Evolutionary conservation across 257 asterid genomes (phyloP), one percentile per base, ranked within the genome.

Genomic region (Anisodus acutangulus): DNA sequence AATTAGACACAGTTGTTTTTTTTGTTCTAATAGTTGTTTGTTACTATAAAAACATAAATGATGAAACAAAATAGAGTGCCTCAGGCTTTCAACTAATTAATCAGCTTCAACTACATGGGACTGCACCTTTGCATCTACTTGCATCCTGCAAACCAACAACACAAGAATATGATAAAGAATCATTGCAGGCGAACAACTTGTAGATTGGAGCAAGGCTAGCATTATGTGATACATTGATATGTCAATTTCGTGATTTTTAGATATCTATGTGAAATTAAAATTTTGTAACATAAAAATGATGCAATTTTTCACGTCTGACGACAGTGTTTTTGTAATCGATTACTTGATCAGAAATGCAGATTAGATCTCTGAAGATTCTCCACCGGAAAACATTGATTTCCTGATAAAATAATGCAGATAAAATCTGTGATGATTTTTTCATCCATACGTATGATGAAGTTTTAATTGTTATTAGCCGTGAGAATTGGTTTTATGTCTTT

Each of bases 71-170:
- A 51, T 76, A 13, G 47, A 51, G 47, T 31, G 12, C 26, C 80
- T 76, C 26, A 37, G 62, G 68, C 66, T 72, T 53, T 82, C 35
- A 37, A 53, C 58, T 45, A 59, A 81, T 53, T 53, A 67, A 68
- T 68, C 22, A n/a, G 69, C 68, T 31, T 66, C n/a, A 67, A 64
- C 80, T 82, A 13, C 58, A 41, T 16, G 41, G 79, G 54, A 68
- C 51, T 53, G 76, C 68, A 51, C 62, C 69, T 53, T 54, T 82
- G 80, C 68, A 82, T 41, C 53, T 76, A 39, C 78, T 74, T 15
- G 43, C 31, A 79, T 51, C 16, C 79, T 67, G 84, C 70, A 84
- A 78, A 84, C 84, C 12, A 51, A 76, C 81, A 76, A 2, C 81
- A 76, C 63, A 76, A 51, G 13, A 13, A 51, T 51, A 53, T 51